Evolutionary conservation across 2,329 filamentous ascomycete genomes (phyloP), one percentile per base, ranked within the genome.

Genomic region (Cryphonectria japonica): DNA sequence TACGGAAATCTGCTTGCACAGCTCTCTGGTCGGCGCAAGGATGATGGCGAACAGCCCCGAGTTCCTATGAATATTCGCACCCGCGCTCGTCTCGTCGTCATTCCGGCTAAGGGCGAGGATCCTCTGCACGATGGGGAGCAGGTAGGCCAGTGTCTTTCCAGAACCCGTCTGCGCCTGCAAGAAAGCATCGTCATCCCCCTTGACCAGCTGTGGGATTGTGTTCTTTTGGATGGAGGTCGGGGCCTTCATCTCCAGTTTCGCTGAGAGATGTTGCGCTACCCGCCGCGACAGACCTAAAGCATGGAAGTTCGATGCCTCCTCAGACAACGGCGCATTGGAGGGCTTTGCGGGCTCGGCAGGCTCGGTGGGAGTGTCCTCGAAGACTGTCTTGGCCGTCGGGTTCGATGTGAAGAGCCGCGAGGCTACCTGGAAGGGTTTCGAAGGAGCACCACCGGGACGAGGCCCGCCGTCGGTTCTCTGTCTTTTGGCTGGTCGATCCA

Each of bases 91-190:
- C 22, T 82, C 83, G 77, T 86, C 83, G 66, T 85, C 79, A 74
- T 83, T 78, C 79, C 88, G 75, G 85, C 93, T 91, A 41, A 98
- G 86, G 19, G 90, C 87, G 80, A 97, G 89, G 29, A 99, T 92
- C 34, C 94, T 88, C 79, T 99, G 93, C 32, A 99, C 90, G 63
- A 99, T 92, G 1, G 96, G 96, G 8, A 99, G 83, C 5, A 99
- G 86, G 79, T 99, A 99, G n/a, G 96, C 93, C 72, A 99, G 83
- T 0, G 96, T 99, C 83, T 99, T 99, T 82, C 96, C 96, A 0
- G 96, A 99, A 75, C 96, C 96, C 0, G 96, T 99, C 82, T 99
- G 92, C 2, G 96, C 97, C 80, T 98, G 96, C 46, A 99, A 92
- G 77, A 99, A 99, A 2, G 95, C 95, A 83, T 99, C 96, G 62